Base-by-base conservation (phyloP, 768 basidiomycete genomes). In the Russula sp. region DNA sequence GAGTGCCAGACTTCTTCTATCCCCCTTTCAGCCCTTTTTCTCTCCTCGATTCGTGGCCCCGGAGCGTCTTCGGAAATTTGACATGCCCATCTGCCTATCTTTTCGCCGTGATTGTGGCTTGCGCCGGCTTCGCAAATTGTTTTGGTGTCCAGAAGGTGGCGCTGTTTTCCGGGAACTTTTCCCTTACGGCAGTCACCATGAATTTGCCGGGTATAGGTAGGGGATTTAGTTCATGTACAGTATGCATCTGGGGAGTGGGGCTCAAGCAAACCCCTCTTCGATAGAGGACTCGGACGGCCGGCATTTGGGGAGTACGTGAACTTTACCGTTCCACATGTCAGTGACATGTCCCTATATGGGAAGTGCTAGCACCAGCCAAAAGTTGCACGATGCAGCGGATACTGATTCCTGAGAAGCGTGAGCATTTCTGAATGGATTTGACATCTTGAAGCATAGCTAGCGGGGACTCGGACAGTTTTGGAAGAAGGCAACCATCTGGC, bases 371-470 rank as follows among this genome's bases (percentile, higher is more conserved):
- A 20, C 48, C 37, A n/a, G 37, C 37, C 40, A 27, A 27, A 27
- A 27, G 27, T 27, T 27, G 4, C 34, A 37, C 31, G 16, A 4
- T 9, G 9, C 45, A 31, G 55, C 16, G 39, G 20, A 20, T 14
- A 55, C 44, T 37, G 40, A 39, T 55, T 18, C 45, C 45, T 47
- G 52, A 61, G 59, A 54, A 39, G 39, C 40, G 4, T 5, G 20
- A n/a, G 32, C 37, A 1, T 14, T 59, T 39, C 31, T 31, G 20
- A 42, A 39, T 35, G 40, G 20, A 52, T 52, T 57, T 62, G 61
- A 62, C 49, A 57, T 20, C n/a, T n/a, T 57, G 61, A 62, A 42
- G 20, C 20, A 42, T 51, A 42, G 32, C 40, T 31, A 44, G 42
- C 9, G 4, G 22, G 20, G 39, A 27, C 27, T 27, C 27, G 27